Base-by-base conservation (phyloP, 352 stramenopile genomes). In the Globisporangium spinosum region DNA sequence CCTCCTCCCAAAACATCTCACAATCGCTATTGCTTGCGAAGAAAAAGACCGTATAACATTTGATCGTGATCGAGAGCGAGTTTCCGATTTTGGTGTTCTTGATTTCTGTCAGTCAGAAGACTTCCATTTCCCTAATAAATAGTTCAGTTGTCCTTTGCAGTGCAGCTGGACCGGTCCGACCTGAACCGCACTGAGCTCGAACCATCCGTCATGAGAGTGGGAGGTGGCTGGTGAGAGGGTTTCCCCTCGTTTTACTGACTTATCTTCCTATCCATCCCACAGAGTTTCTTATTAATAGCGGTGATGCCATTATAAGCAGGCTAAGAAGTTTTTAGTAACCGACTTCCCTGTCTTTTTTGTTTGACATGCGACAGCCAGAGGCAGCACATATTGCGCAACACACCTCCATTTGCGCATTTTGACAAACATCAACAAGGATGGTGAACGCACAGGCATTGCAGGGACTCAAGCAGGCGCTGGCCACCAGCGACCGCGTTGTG, bases 391-490 rank as follows among this genome's bases (percentile, higher is more conserved):
- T 64, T 64, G 32, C 58, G 58, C 34, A 51, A 34, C 6, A 5
- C 25, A 53, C n/a, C 32, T 38, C 58, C 15, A 57, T 32, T 57
- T 51, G 17, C 8, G 62, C 43, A 67, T 32, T 59, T 38, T 23
- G 45, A 34, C 15, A 17, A 27, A 35, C 25, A 17, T 58, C 22
- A 32, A 34, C 15, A 51, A 12, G 2, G 23, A 70, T 69, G 64
- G 74, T 77, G 70, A 78, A 57, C 62, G 38, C 59, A 13, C 29
- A 70, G 17, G 64, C 73, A 12, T 70, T 83, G 23, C 62, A 59
- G 55, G 76, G 74, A 56, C 72, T 83, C 22, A 67, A 83, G 67
- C 64, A 78, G 32, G 67, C 74, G 62, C 58, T 82, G 45, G 34
- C 40, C 43, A 60, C 74, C 57, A 68, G 64, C 56, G 60, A 59